Evolutionary conservation across 2,329 filamentous ascomycete genomes (phyloP), one percentile per base, ranked within the genome.

Genomic region (Pseudocercospora fuligena): DNA sequence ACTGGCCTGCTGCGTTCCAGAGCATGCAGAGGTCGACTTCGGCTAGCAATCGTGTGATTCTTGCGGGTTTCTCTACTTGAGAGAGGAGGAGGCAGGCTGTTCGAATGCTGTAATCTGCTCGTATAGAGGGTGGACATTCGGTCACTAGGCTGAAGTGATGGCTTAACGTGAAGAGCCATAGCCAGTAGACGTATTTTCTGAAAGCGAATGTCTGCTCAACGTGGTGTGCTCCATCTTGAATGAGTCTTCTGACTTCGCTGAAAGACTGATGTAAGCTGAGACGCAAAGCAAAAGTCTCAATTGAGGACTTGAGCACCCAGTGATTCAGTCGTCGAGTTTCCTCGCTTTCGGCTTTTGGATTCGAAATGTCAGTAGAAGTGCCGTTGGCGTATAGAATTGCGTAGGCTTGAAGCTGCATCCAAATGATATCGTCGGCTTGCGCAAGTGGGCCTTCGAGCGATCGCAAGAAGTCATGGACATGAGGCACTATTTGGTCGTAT

Each of bases 21-120:
- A 60, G 63, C 29, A 54, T 54, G 43, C 63, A 64, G 23, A 64
- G 63, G 19, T 64, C 61, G 6, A 64, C 61, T 51, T 64, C 61
- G 3, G 61, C 61, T 19, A 64, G 56, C 46, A 60, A 60, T 6
- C 63, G 54, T 16, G 56, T 60, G 12, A 64, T 36, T 23, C 57
- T 57, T 9, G 56, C 19, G 4, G 63, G 63, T 36, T 64, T 64
- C 8, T 57, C 40, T 1, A 60, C 40, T 19, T 40, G 29, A 4
- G 53, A 53, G 16, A 64, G 57, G 12, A 64, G 21, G 11, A 31
- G 31, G 31, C 63, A 64, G 40, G 63, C 56, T 12, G 29, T 31
- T 21, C 47, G 58, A 23, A 64, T 64, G 57, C 56, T 60, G 31
- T 54, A 60, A 25, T 64, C 56, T 14, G 49, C 56, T 27, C 63